Base-by-base conservation (phyloP, 2,329 filamentous ascomycete genomes). In the Corniculantispora saksenae region DNA sequence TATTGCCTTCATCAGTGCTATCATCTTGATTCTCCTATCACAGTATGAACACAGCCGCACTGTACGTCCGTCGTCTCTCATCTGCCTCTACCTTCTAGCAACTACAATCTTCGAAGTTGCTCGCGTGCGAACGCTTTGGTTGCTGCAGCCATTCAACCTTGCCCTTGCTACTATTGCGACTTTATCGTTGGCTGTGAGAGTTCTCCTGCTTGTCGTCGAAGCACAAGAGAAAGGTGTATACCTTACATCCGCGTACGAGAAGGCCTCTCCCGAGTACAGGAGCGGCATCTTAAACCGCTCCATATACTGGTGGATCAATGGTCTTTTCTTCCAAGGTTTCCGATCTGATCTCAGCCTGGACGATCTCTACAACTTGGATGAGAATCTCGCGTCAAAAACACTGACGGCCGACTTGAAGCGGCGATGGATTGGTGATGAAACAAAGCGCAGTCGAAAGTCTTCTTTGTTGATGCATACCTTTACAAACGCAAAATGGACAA, bases 31-130 rank as follows among this genome's bases (percentile, higher is more conserved):
- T 50, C 27, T 29, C n/a, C 29, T 60, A 47, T 60, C 57, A 50
- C 57, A 60, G 21, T 60, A 50, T 51, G 57, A 60, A n/a, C 57
- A 60, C 57, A 60, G 35, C 21, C 57, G 57, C 57, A 60, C 32
- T 17, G 47, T 40, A 15, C 57, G 45, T 38, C 57, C 57, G 10
- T 60, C 57, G 57, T 9, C 57, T 35, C 57, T 60, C 10, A 38
- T 60, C 12, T 60, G 45, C 45, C 45, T 60, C 57, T 60, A 60
- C 15, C 45, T 60, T 35, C 57, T 60, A 43, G 47, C 47, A 51
- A 60, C 57, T n/a, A 50, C 45, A 1, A 15, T 60, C 17, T 51
- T 60, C 45, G 57, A 60, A 60, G 17, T 51, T 19, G 27, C 57
- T 25, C 57, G 15, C 2, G 57, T 60, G 57, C 57, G 57, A n/a